A percentile compares a stretch with the other conserved stretches of the same genome.
Conservation (phyloP, 2,329 filamentous ascomycete species). For the Aspergillus ochraceoroseus region DNA sequence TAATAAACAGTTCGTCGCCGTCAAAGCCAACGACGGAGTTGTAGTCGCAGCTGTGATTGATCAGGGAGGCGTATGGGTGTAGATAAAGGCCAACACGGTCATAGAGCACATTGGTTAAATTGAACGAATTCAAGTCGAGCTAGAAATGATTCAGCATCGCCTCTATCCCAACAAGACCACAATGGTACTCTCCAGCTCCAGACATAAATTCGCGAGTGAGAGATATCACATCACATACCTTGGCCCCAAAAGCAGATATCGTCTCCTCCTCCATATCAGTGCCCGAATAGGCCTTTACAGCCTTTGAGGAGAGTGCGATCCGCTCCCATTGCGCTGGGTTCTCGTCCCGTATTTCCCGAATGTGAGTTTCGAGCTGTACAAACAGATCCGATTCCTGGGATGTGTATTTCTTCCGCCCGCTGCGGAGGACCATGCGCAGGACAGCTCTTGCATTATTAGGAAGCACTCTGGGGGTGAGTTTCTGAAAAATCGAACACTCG, state of each 20-base stretch:
- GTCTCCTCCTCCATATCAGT: slow-evolving; percentile 43
- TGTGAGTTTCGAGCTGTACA: slow-evolving; percentile 46
- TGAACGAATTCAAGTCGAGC: slow-evolving; percentile 56
- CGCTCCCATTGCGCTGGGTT: slow-evolving; percentile 45
- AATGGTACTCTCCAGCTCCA: no score
- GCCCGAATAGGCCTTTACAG: slow-evolving; percentile 51
- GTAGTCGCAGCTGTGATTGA: slow-evolving; percentile 60
- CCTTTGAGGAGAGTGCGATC: slow-evolving; percentile 51
- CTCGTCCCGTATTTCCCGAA: slow-evolving; percentile 44
- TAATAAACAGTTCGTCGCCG: slow-evolving; percentile 47
- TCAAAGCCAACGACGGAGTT: slow-evolving; percentile 58
- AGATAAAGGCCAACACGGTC: slow-evolving; percentile 58
- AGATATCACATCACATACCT: no score
- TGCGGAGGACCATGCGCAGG: slow-evolving; percentile 50
- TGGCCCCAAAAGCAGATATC: slow-evolving; percentile 44
- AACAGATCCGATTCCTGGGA: slow-evolving; percentile 43
- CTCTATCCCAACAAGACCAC: not conserved
- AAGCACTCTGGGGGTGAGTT: slow-evolving; percentile 45
- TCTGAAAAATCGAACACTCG: slow-evolving; percentile 53
- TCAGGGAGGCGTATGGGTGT: slow-evolving; percentile 50
- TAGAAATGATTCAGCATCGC: slow-evolving; percentile 23
- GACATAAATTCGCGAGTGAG: no score
- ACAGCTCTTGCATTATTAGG: slow-evolving; percentile 55
- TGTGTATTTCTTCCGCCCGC: slow-evolving; percentile 33
- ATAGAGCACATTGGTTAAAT: slow-evolving; percentile 52